phyloP scores from a whole-genome alignment of 768 basidiomycete species.

The Vararia minispora region DNA sequence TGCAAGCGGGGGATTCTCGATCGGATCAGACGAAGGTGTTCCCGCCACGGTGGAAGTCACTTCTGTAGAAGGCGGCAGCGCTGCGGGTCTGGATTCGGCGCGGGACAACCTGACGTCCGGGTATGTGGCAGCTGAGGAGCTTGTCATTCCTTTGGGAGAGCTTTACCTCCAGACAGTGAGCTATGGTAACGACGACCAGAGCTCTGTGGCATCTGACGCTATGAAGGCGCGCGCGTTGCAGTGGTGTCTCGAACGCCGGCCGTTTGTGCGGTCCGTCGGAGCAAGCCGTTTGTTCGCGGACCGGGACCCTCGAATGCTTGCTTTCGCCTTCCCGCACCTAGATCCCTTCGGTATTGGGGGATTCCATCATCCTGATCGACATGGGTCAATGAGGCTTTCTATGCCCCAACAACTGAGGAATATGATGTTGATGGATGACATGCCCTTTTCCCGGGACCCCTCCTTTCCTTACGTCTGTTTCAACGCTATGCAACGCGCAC shows the following conservation, averaged over 20 bases:
- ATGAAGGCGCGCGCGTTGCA: neutral
- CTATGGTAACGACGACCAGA: neutral
- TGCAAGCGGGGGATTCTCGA: neutral
- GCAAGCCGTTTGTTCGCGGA: neutral
- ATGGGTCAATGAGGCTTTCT: neutral
- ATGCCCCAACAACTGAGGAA: neutral
- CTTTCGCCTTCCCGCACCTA: neutral
- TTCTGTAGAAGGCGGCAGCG: too few relatives aligned
- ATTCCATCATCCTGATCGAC: neutral
- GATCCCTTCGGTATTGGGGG: constrained; percentile 1
- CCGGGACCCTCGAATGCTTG: neutral
- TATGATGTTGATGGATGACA: neutral
- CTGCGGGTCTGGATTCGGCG: too few relatives aligned
- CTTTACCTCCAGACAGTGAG: too few relatives aligned
- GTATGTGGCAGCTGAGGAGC: too few relatives aligned
- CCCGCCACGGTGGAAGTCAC: too few relatives aligned
- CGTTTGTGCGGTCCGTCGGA: neutral
- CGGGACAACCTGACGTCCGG: neutral
- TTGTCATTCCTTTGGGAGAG: too few relatives aligned
- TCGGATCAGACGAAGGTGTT: too few relatives aligned
- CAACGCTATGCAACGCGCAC: neutral
- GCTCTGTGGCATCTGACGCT: neutral
- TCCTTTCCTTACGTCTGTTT: neutral
- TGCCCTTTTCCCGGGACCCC: neutral
- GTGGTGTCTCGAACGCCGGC: neutral